phyloP scores from a whole-genome alignment of 2,329 filamentous ascomycete species.

The Exophiala oligosperma region DNA sequence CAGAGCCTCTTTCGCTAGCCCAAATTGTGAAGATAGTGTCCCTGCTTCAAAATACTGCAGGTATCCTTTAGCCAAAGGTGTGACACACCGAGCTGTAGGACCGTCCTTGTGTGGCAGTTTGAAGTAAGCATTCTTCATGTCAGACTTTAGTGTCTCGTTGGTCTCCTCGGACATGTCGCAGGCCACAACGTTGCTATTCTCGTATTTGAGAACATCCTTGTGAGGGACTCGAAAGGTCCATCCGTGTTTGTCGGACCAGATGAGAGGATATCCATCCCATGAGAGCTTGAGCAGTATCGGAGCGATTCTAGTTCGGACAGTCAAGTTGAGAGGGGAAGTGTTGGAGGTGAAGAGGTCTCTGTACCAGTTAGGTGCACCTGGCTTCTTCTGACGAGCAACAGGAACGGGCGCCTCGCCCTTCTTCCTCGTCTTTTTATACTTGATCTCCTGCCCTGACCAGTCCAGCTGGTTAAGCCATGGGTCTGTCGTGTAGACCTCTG shows the following conservation, averaged over 20 bases:
- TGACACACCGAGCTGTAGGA: conserved; percentile 77
- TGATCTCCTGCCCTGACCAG: conserved; percentile 91
- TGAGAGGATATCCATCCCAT: conserved; percentile 85
- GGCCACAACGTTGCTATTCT: conserved; percentile 67
- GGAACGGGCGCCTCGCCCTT: conserved; percentile 78
- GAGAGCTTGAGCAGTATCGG: conserved; percentile 78
- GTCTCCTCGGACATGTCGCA: conserved; percentile 78
- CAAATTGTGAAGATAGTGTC: conserved; percentile 79
- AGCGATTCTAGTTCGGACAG: conserved; percentile 83
- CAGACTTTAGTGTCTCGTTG: conserved; percentile 64
- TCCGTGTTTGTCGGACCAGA: conserved; percentile 90
- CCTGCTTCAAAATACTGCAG: conserved; percentile 88
- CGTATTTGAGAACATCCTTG: conserved; percentile 64
- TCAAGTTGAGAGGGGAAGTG: conserved; percentile 67
- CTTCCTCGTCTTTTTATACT: conserved; percentile 87
- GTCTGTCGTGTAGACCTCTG: conserved; percentile 71
- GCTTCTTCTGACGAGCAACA: conserved; percentile 83
- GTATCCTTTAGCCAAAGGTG: conserved; percentile 89
- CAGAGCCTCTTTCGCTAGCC: conserved; percentile 88
- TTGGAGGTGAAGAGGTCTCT: conserved; percentile 81
- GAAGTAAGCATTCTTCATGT: conserved; percentile 70
- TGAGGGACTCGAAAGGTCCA: conserved; percentile 84
- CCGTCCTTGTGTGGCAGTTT: conserved; percentile 97
- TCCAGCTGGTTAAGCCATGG: conserved; percentile 93
- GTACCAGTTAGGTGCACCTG: conserved; percentile 95